Evolutionary conservation across 345 rosid genomes (phyloP).

Genomic region (Turritis glabra): DNA sequence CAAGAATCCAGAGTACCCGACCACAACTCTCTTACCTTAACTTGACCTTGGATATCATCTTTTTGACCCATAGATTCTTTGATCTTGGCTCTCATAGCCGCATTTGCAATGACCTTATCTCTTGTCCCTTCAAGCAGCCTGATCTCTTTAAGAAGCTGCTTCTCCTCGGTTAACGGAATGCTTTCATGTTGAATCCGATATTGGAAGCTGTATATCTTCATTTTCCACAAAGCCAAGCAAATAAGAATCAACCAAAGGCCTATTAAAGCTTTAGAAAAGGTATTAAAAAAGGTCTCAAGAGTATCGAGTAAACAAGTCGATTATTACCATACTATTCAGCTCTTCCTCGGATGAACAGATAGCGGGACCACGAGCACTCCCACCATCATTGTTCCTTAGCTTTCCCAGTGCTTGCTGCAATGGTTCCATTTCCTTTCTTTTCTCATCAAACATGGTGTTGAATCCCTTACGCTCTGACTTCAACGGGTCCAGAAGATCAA

Average conservation of each 20-base stretch:
- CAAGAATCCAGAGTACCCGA: slow-evolving; percentile 32
- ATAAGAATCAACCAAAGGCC: slow-evolving; percentile 10
- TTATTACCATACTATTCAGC: slow-evolving; percentile 69
- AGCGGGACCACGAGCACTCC: slow-evolving; percentile 35
- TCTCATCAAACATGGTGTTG: slow-evolving; percentile 58
- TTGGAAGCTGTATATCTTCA: slow-evolving; percentile 75
- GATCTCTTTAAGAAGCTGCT: slow-evolving; percentile 85
- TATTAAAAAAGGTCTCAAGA: background rate
- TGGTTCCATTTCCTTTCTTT: slow-evolving; percentile 78
- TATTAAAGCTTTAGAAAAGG: background rate
- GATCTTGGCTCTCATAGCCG: slow-evolving; percentile 73
- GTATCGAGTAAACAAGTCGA: background rate
- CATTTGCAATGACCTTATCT: slow-evolving; percentile 86
- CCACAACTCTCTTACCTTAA: slow-evolving; percentile 65
- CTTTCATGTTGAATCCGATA: slow-evolving; percentile 93
- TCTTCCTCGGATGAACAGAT: slow-evolving; percentile 94
- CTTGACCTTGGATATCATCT: slow-evolving; percentile 86
- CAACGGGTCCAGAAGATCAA: slow-evolving; percentile 44
- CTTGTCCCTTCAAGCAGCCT: slow-evolving; percentile 92
- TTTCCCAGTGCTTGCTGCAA: slow-evolving; percentile 86
- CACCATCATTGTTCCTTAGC: slow-evolving; percentile 49
- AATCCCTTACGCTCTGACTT: slow-evolving; percentile 55
- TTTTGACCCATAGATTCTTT: slow-evolving; percentile 88
- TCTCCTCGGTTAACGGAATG: slow-evolving; percentile 87
- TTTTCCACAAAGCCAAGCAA: slow-evolving; percentile 28